Percentiles rank a stretch among this genome's conserved stretches.
phyloP scores from a whole-genome alignment of 805 yeast genomes.

The Metschnikowia proteae region DNA sequence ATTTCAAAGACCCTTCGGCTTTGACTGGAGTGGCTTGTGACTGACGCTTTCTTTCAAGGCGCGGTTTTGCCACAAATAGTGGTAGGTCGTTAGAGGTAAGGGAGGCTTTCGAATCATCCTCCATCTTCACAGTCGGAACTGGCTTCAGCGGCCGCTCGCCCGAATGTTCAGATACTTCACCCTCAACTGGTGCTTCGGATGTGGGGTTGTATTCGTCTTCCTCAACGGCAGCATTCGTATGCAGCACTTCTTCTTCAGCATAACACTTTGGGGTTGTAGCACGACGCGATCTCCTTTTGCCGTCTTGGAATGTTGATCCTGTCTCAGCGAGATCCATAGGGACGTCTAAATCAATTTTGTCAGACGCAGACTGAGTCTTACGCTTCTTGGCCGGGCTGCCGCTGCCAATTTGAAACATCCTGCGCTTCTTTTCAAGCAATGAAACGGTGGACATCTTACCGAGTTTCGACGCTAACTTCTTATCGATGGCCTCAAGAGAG shows the following conservation, averaged over 20 bases:
- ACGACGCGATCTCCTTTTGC: slow-evolving; percentile 4
- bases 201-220: slow-evolving; percentile 11
- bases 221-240: not conserved
- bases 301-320: not conserved
- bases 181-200: slow-evolving; percentile 2
- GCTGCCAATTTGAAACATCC: slow-evolving; percentile 5
- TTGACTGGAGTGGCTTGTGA: not conserved
- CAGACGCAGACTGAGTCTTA: not conserved
- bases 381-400: not conserved
- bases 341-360: not conserved
- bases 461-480: slow-evolving; percentile 17
- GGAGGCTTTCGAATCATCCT: not conserved
- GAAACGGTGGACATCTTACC: slow-evolving; percentile 27
- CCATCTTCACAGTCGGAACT: not conserved
- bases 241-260: slow-evolving; percentile 3
- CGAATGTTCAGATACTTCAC: slow-evolving; percentile 3
- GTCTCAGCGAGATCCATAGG: not conserved
- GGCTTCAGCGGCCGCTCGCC: not conserved
- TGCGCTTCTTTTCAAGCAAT: slow-evolving; percentile 19
- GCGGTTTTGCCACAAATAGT: slow-evolving; percentile 9
- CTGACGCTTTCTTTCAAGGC: slow-evolving; percentile 6
- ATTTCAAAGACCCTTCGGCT: slow-evolving; percentile 24
- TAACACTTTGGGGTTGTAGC: slow-evolving; percentile 8
- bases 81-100: slow-evolving; percentile 12
- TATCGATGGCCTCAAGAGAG: slow-evolving; percentile 16